Conservation (phyloP, 208 protist species). For the Trichomonas vaginalis region DNA sequence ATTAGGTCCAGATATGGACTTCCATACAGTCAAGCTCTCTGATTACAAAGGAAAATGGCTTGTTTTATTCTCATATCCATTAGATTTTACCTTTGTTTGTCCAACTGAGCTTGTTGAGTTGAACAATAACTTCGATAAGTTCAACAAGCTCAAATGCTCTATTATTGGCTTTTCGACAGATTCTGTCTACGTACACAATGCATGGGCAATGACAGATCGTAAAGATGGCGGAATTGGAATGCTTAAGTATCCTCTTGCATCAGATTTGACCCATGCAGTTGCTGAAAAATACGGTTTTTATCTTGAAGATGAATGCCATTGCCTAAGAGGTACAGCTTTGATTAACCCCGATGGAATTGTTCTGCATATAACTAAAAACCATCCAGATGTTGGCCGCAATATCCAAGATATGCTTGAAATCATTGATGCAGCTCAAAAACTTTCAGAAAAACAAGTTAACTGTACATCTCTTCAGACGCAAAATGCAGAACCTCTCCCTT, state of each 20-base stretch:
- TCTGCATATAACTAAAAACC: background rate
- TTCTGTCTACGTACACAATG: constrained; percentile 62
- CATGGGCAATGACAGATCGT: constrained; percentile 70
- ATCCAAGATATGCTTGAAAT: background rate
- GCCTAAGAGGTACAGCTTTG: background rate
- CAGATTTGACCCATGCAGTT: constrained; percentile 76
- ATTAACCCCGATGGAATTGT: background rate
- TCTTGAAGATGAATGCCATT: background rate
- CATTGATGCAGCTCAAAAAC: background rate
- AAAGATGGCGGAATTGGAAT: constrained; percentile 76
- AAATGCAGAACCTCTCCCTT: background rate
- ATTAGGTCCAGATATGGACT: background rate
- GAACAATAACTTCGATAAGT: background rate
- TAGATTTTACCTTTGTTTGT: constrained; percentile 11
- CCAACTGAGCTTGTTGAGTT: constrained; percentile 17
- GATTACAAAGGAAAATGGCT: background rate
- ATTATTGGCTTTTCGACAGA: background rate
- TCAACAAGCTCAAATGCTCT: background rate
- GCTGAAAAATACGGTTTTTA: constrained; percentile 51
- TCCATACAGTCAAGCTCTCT: background rate
- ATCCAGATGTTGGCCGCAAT: constrained; percentile 5
- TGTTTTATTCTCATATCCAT: background rate
- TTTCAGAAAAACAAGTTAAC: background rate
- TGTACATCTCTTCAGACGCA: background rate
- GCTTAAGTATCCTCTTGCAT: constrained; percentile 48